Evolutionary conservation across 164 flowering plant species (phyloP).

Genomic region (Taxillus chinensis): DNA sequence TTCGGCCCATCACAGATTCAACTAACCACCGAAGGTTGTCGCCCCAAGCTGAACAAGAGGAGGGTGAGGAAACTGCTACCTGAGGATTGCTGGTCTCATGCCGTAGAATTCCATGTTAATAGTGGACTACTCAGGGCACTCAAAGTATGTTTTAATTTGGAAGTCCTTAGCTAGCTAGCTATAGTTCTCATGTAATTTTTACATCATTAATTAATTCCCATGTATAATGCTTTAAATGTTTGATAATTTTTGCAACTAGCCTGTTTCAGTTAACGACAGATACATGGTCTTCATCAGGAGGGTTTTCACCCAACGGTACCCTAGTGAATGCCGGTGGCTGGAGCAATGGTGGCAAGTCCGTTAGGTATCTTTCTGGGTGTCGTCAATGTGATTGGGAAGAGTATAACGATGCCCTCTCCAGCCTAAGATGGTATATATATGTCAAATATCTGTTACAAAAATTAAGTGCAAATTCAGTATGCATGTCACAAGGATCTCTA

Average conservation of each 20-base stretch:
- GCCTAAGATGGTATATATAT: conserved; percentile 34
- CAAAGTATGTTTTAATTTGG: background rate
- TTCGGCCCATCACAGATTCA: conserved; percentile 31
- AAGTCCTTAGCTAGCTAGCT: background rate
- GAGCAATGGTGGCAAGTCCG: conserved; percentile 18
- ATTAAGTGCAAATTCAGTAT: background rate
- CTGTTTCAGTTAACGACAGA: conserved; percentile 17
- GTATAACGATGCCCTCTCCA: conserved; percentile 10
- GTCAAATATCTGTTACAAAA: too few relatives aligned
- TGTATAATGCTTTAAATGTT: background rate
- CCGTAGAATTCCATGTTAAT: conserved; percentile 24
- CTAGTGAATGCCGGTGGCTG: conserved; percentile 35
- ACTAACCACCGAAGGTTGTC: too few relatives aligned
- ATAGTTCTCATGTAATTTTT: background rate
- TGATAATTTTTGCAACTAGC: background rate
- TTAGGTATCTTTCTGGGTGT: conserved; percentile 31
- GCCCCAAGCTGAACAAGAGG: conserved; percentile 14
- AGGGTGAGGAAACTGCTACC: conserved; percentile 6
- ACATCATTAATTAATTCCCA: too few relatives aligned
- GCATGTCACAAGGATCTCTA: background rate
- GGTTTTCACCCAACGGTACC: conserved; percentile 25
- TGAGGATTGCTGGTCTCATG: conserved; percentile 39
- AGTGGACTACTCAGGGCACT: conserved; percentile 24
- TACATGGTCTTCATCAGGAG: conserved; percentile 56
- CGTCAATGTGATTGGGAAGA: conserved; percentile 40